These are phyloP conservation scores for Quercus bicolor DNA, from an alignment of 306 rosid species.

Conservation along the genomic window DNA sequence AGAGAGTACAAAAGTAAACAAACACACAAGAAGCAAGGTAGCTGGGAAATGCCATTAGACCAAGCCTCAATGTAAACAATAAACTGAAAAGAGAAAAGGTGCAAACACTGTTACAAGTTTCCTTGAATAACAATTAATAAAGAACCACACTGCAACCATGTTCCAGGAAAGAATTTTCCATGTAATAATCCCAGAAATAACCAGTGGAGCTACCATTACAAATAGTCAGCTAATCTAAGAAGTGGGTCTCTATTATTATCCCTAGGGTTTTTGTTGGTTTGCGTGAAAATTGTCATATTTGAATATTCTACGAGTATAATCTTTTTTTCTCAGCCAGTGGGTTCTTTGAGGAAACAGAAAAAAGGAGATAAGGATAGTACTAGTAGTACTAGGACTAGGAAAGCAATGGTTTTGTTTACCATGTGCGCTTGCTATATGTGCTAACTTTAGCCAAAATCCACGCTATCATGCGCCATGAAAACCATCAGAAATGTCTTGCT, in stretches of 20 bases:
- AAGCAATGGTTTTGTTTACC: background rate
- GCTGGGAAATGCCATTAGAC: constrained; percentile 12
- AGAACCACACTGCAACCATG: constrained; percentile 29
- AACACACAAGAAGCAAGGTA: constrained; percentile 33
- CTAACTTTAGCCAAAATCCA: background rate
- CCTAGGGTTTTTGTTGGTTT: constrained; percentile 16
- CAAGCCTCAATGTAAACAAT: constrained; percentile 10
- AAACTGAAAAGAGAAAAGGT: constrained; percentile 28
- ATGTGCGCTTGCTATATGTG: background rate
- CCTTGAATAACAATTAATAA: constrained; percentile 4
- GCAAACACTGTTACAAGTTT: constrained; percentile 23
- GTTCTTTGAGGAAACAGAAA: background rate
- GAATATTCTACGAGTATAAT: constrained; percentile 24
- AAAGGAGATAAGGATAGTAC: background rate
- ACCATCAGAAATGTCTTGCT: background rate
- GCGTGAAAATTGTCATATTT: background rate
- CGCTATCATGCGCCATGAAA: background rate
- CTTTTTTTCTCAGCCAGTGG: constrained; percentile 3
- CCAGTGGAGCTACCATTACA: background rate
- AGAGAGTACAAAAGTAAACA: constrained; percentile 16
- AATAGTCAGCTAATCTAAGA: background rate
- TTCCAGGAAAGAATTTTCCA: constrained; percentile 3
- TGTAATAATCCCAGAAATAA: constrained; percentile 11
- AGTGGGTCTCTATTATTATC: background rate
- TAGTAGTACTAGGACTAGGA: background rate